Conservation (phyloP, 345 rosid species). For the Passiflora organensis region DNA sequence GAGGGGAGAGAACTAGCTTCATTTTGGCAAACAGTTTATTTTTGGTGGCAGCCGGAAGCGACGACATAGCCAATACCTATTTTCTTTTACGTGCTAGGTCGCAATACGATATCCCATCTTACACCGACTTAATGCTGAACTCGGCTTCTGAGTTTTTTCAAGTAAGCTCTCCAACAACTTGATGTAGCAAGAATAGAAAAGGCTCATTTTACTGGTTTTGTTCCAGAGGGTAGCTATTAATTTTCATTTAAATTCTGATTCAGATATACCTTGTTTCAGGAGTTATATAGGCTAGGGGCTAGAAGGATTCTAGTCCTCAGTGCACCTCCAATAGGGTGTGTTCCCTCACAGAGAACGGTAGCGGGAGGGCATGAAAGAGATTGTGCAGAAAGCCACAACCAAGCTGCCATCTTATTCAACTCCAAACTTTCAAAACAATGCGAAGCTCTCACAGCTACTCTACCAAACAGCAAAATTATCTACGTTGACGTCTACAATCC, state of each 20-base stretch:
- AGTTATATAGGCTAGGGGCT: slow-evolving; percentile 49
- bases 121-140: slow-evolving; percentile 17
- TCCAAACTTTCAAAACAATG: slow-evolving; percentile 38
- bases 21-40: slow-evolving; percentile 22
- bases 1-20: slow-evolving; percentile 13
- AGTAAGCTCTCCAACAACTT: slow-evolving; percentile 21
- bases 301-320: slow-evolving; percentile 47
- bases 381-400: slow-evolving; percentile 40
- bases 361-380: slow-evolving; percentile 47
- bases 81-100: not conserved
- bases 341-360: slow-evolving; percentile 66
- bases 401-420: slow-evolving; percentile 51
- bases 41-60: slow-evolving; percentile 19
- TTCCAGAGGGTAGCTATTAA: not conserved
- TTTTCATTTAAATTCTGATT: not conserved
- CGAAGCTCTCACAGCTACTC: slow-evolving; percentile 22
- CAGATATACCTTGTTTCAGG: slow-evolving; percentile 22
- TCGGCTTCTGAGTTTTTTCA: slow-evolving; percentile 17
- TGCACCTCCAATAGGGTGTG: slow-evolving; percentile 63
- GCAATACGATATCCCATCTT: slow-evolving; percentile 13
- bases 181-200: too few relatives aligned
- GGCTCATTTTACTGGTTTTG: not conserved
- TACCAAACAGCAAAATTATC: slow-evolving; percentile 29
- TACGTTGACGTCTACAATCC: slow-evolving; percentile 39
- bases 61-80: slow-evolving; percentile 20